A percentile compares a stretch with the other conserved stretches of the same genome.
These are phyloP conservation scores for Stentor roeselii DNA, from an alignment of 73 alveolate genomes.

Conservation along the genomic window DNA sequence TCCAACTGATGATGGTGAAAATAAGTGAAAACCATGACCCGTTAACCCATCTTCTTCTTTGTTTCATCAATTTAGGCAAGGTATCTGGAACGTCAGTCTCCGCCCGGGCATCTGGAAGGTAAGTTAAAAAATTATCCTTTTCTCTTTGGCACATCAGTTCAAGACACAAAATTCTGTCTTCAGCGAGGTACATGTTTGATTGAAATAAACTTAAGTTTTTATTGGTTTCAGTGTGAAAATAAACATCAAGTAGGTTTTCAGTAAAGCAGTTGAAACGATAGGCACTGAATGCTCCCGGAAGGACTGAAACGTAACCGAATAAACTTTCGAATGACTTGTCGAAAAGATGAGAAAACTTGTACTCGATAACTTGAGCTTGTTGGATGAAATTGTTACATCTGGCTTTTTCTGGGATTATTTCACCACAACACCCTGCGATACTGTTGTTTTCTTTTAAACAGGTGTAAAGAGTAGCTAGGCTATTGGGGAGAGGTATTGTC, in stretches of 20 bases:
- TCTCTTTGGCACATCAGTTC: constrained; percentile 33
- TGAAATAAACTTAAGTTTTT: not conserved
- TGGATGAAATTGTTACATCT: constrained; percentile 1
- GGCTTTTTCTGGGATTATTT: constrained; percentile 3
- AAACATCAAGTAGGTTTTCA: not conserved
- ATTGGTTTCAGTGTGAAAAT: not conserved
- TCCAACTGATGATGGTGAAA: not conserved
- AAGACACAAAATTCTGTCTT: constrained; percentile 61
- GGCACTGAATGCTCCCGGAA: constrained; percentile 50
- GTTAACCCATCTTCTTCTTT: constrained; percentile 25
- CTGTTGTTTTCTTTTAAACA: not conserved
- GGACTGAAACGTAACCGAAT: constrained; percentile 32
- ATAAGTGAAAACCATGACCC: constrained; percentile 26
- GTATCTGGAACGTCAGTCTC: constrained; percentile 30
- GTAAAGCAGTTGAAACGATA: constrained; percentile 31
- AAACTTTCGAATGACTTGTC: constrained; percentile 20
- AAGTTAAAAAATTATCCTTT: constrained; percentile 16
- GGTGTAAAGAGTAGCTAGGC: not conserved
- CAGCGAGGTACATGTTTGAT: constrained; percentile 62
- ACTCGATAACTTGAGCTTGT: constrained; percentile 15
- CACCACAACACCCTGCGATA: constrained; percentile 32
- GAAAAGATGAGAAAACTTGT: constrained; percentile 25
- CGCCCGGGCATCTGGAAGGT: constrained; percentile 40
- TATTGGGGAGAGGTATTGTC: constrained; percentile 30
- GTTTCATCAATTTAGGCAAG: not conserved